Percentiles rank a stretch among this genome's conserved stretches.
Evolutionary conservation across 2,329 filamentous ascomycete species (phyloP).

Genomic region (Monilinia polystroma): DNA sequence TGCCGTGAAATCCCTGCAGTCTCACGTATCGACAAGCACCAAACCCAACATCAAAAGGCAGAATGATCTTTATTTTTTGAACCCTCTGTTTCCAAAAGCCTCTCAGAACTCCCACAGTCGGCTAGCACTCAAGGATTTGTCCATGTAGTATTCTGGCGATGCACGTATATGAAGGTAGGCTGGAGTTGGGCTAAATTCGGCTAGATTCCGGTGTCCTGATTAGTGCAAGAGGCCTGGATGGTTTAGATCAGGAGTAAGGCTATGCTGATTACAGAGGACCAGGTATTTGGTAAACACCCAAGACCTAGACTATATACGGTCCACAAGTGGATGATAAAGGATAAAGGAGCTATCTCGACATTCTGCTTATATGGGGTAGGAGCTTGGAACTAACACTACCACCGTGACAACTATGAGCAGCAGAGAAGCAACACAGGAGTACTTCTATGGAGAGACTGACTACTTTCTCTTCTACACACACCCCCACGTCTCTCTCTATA

Average conservation of each 20-base stretch:
- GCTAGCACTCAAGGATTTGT: neutral
- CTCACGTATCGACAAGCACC: neutral
- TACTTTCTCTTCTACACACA: neutral
- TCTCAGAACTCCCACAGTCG: no score
- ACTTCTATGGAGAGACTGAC: neutral
- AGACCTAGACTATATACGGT: neutral
- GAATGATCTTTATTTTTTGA: no score
- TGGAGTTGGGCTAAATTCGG: neutral
- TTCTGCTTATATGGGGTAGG: neutral
- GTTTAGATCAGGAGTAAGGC: no score
- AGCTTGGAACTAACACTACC: no score
- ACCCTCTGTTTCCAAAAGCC: no score
- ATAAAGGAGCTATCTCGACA: neutral
- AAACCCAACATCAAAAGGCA: neutral
- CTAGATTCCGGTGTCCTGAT: neutral
- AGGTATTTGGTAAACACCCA: neutral
- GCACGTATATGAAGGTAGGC: neutral
- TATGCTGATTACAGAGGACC: neutral
- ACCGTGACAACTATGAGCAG: neutral
- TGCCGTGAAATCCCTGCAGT: neutral
- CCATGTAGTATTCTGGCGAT: no score
- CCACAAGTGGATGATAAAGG: neutral
- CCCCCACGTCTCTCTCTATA: neutral
- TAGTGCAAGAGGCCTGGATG: neutral
- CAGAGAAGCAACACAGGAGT: neutral